Percentiles rank a stretch among this genome's conserved stretches.
Evolutionary conservation across 2,329 filamentous ascomycete genomes (phyloP).

Genomic region (Botrytis fabae): DNA sequence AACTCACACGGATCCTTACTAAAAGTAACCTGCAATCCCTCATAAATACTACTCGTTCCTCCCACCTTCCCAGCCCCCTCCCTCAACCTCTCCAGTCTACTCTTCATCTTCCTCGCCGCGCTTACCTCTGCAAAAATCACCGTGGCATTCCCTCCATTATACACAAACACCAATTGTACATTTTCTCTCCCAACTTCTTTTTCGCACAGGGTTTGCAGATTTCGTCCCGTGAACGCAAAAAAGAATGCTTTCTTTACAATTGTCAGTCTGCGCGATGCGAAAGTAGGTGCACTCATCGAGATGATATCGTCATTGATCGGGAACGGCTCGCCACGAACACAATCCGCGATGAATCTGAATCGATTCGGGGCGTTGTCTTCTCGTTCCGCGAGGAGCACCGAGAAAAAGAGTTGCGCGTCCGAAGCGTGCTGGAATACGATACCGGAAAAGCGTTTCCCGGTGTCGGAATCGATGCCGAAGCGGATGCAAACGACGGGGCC

Average conservation of each 20-base stretch:
- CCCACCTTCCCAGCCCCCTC: slow-evolving; percentile 5
- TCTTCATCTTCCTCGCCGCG: slow-evolving; percentile 36
- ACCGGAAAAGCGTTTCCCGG: slow-evolving; percentile 30
- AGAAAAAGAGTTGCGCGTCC: slow-evolving; percentile 33
- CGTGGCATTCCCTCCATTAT: slow-evolving; percentile 41
- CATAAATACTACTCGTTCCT: slow-evolving; percentile 5
- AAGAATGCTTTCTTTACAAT: slow-evolving; percentile 40
- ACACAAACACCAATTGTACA: slow-evolving; percentile 35
- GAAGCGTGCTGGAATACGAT: slow-evolving; percentile 37
- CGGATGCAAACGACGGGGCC: slow-evolving; percentile 36
- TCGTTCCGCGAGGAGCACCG: slow-evolving; percentile 30
- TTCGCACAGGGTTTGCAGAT: slow-evolving; percentile 32
- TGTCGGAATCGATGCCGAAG: slow-evolving; percentile 34
- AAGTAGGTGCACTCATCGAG: slow-evolving; percentile 32
- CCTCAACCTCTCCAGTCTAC: slow-evolving; percentile 30
- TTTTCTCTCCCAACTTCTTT: slow-evolving; percentile 33
- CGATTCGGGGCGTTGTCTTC: slow-evolving; percentile 27
- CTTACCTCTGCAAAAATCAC: slow-evolving; percentile 38
- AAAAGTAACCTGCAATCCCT: slow-evolving; percentile 22
- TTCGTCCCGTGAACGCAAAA: slow-evolving; percentile 34
- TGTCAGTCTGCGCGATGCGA: slow-evolving; percentile 37
- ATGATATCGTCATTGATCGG: slow-evolving; percentile 32
- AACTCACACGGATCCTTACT: slow-evolving; percentile 26
- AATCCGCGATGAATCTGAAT: slow-evolving; percentile 36
- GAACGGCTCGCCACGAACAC: slow-evolving; percentile 32